Percentiles rank a stretch among this genome's conserved stretches.
Evolutionary conservation across 148 eudicot genomes (phyloP).

Genomic region (Persicaria maculosa): DNA sequence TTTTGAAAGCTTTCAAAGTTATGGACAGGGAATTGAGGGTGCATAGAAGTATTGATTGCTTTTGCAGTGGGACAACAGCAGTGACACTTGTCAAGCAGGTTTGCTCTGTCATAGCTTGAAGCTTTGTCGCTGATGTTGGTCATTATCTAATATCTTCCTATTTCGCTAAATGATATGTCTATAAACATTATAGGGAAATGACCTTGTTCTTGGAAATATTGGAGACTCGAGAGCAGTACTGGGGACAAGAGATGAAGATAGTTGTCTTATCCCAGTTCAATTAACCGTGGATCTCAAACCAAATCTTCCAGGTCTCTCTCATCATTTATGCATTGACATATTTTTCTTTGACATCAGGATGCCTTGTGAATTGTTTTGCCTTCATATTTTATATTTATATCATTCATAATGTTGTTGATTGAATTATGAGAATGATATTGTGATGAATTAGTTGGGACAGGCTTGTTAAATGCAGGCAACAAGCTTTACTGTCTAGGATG

Average conservation of each 20-base stretch:
- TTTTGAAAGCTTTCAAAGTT: conserved; percentile 76
- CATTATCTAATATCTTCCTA: not conserved
- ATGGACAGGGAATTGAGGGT: conserved; percentile 86
- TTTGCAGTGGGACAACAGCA: conserved; percentile 98
- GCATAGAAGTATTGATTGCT: conserved; percentile 67
- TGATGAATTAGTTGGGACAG: not conserved
- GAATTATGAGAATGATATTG: not conserved
- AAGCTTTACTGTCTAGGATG: not conserved
- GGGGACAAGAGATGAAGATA: conserved; percentile 62
- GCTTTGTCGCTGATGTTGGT: not conserved
- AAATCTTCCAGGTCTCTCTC: conserved; percentile 75
- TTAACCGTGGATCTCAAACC: conserved; percentile 97
- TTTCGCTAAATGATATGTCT: not conserved
- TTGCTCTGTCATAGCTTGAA: not conserved
- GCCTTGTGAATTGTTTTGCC: not conserved
- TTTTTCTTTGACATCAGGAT: not conserved
- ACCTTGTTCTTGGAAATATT: conserved; percentile 82
- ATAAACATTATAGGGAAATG: conserved; percentile 46
- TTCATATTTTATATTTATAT: not conserved
- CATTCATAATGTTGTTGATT: not conserved
- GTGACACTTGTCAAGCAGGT: conserved; percentile 92
- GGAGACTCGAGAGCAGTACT: conserved; percentile 94
- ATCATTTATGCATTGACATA: not conserved
- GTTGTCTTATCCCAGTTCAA: conserved; percentile 66
- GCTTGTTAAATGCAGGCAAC: conserved; percentile 8